A percentile compares a stretch with the other conserved stretches of the same genome.
These are phyloP conservation scores for Aspergillus taichungensis DNA, from an alignment of 495 filamentous ascomycete genomes.

Conservation along the genomic window DNA sequence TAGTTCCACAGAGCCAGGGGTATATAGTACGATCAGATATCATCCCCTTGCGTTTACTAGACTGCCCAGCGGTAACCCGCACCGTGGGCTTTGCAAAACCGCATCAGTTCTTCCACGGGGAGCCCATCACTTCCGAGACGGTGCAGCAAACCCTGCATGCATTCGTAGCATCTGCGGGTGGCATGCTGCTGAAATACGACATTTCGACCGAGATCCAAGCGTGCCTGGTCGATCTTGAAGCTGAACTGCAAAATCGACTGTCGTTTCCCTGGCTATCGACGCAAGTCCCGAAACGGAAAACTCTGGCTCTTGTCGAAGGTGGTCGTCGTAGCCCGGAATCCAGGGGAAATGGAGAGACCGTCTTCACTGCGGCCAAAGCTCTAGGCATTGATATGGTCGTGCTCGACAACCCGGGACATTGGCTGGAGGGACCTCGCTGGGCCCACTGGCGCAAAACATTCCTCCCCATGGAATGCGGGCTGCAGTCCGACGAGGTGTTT, in stretches of 20 bases:
- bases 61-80: background rate
- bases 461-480: slow-evolving; percentile 6
- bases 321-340: background rate
- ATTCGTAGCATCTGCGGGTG: background rate
- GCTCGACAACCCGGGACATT: slow-evolving; percentile 38
- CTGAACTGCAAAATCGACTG: background rate
- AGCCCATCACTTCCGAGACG: background rate
- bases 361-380: slow-evolving; percentile 24
- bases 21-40: slow-evolving; percentile 1
- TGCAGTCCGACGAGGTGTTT: background rate
- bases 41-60: background rate
- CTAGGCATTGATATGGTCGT: slow-evolving; percentile 39
- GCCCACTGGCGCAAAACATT: slow-evolving; percentile 19
- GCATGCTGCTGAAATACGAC: background rate
- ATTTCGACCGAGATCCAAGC: background rate
- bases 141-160: background rate
- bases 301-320: background rate
- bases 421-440: slow-evolving; percentile 32
- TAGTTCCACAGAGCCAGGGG: too few relatives aligned
- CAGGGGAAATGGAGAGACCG: background rate
- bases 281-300: background rate
- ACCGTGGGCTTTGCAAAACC: background rate
- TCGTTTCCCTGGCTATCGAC: background rate
- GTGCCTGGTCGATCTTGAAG: background rate
- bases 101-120: background rate